A percentile compares a stretch with the other conserved stretches of the same genome.
Evolutionary conservation across 169 alveolate species (phyloP).

Genomic region (Plasmodium chabaudi): DNA sequence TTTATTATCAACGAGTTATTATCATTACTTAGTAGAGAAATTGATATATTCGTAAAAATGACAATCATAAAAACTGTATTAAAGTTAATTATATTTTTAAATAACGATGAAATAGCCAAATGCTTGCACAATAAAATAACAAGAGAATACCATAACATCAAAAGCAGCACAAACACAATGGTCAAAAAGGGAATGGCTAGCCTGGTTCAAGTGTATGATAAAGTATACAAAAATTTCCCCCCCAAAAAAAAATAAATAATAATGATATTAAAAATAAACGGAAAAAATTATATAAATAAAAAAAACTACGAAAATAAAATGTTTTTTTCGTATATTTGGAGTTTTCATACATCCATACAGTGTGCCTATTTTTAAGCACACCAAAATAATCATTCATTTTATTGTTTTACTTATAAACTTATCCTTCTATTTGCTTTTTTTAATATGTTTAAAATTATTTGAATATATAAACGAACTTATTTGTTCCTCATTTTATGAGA

Average conservation of each 20-base stretch:
- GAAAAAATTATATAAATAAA: neutral
- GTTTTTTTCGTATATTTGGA: no score
- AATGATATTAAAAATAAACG: neutral
- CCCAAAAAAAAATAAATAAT: neutral
- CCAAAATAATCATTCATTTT: no score
- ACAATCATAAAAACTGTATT: conserved; percentile 34
- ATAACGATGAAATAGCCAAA: conserved; percentile 18
- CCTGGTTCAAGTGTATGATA: conserved; percentile 21
- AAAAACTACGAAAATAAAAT: neutral
- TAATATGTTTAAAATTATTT: no score
- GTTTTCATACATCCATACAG: no score
- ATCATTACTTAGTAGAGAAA: conserved; percentile 24
- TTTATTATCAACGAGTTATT: conserved; percentile 61
- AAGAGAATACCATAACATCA: conserved; percentile 22
- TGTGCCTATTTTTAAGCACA: no score
- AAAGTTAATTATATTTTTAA: conserved; percentile 28
- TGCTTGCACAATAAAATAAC: conserved; percentile 5
- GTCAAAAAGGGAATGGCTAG: conserved; percentile 23
- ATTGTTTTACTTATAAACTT: no score
- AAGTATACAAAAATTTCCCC: conserved; percentile 23
- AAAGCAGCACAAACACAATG: conserved; percentile 7
- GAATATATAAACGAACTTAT: no score
- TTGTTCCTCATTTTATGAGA: no score
- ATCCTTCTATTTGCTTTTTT: no score
- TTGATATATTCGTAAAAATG: conserved; percentile 32